Percentiles rank a stretch among this genome's conserved stretches.
phyloP scores from a whole-genome alignment of 2,329 filamentous ascomycete species.

The Fusarium newnesense region DNA sequence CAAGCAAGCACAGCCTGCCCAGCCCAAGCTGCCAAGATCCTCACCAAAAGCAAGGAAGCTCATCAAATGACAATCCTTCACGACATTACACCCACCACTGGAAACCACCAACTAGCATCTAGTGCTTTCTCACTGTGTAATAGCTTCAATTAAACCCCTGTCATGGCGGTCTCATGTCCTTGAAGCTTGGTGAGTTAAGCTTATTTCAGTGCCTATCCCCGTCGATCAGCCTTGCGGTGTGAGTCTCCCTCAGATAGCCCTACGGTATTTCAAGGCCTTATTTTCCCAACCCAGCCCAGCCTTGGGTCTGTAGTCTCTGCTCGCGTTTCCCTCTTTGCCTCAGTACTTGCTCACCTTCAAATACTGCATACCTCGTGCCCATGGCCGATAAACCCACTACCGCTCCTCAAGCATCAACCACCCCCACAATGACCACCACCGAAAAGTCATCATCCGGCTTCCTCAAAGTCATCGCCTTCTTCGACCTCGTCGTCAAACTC shows the following conservation, averaged over 20 bases:
- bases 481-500: constrained; percentile 32
- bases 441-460: constrained; percentile 24
- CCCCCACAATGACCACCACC: constrained; percentile 11
- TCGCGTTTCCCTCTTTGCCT: background rate
- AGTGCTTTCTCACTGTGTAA: constrained; percentile 5
- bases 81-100: constrained; percentile 2
- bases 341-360: background rate
- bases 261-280: constrained; percentile 21
- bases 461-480: constrained; percentile 28
- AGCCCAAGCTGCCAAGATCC: background rate
- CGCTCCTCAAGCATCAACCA: background rate
- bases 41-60: background rate
- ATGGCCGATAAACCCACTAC: constrained; percentile 23
- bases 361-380: background rate
- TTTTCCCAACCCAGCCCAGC: background rate
- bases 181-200: constrained; percentile 10
- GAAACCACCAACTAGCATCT: background rate
- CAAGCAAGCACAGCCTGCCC: background rate
- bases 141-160: constrained; percentile 12
- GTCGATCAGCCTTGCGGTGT: constrained; percentile 6
- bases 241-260: constrained; percentile 5
- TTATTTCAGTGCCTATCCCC: constrained; percentile 16
- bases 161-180: constrained; percentile 16
- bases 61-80: background rate
- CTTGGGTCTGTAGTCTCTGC: background rate